Base-by-base conservation (phyloP, 768 basidiomycete genomes). In the Hemileccinum rubropunctum region DNA sequence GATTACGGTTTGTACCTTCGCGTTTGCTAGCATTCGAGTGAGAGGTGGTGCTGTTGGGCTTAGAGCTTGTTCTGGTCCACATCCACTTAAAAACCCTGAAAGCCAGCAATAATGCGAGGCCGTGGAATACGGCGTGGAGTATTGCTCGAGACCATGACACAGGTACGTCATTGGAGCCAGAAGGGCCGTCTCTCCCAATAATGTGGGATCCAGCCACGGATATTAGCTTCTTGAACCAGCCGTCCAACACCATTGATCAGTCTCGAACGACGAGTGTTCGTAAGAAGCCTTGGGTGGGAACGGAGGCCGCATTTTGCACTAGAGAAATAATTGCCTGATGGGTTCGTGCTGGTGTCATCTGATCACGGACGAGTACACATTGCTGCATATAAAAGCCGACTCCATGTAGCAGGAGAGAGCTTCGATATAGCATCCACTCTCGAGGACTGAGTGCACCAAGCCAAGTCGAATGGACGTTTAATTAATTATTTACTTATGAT, bases 161-260 rank as follows among this genome's bases (percentile, higher is more conserved):
- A n/a, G 49, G 27, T 58, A 51, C 57, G 58, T 65, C 62, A 60
- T 58, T 56, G 53, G 63, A 57, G 57, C 46, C 20, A 30, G 46
- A 28, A 32, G 30, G 30, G 52, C 30, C 38, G 17, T 62, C 40
- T 26, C 9, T 18, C 23, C 27, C n/a, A 14, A 39, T 33, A 45
- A 20, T 44, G 33, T 51, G 38, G 32, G 12, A 18, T 15, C 45
- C 33, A 28, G 26, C 34, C 46, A 26, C 47, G 36, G 57, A 57
- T 17, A 52, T 52, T 3, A 59, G 40, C 32, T 48, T 50, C 42
- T 38, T 17, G 33, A 41, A 30, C 59, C 49, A 48, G 45, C 30
- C 20, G 14, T 43, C 45, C 36, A 42, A 39, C 43, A 15, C 38
- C 49, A 64, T 58, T 8, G 36, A n/a, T 39, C 30, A 44, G 17